These are phyloP conservation scores for Ophiosphaerella herpotricha DNA, from an alignment of 2,329 filamentous ascomycete genomes.

Conservation along the genomic window DNA sequence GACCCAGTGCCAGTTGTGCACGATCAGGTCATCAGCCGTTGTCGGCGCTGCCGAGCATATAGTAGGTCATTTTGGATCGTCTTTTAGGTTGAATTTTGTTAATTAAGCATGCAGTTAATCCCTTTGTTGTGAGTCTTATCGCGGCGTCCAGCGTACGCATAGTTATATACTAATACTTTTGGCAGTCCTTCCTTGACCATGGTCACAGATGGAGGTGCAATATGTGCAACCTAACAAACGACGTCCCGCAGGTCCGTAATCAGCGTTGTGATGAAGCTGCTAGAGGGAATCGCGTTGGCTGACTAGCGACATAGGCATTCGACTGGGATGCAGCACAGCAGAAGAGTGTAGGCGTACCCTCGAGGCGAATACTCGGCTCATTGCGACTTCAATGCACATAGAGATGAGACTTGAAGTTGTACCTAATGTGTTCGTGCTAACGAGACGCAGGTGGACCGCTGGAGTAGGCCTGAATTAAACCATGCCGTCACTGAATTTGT, in stretches of 20 bases:
- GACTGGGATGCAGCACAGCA: conserved; percentile 96
- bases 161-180: conserved; percentile 7
- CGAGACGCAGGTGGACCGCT: conserved; percentile 64
- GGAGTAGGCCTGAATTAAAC: conserved; percentile 91
- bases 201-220: conserved; percentile 99
- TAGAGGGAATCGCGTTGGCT: background rate
- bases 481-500: conserved; percentile 97
- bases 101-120: conserved; percentile 82
- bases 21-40: conserved; percentile 96
- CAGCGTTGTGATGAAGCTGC: background rate
- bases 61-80: conserved; percentile 2
- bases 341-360: conserved; percentile 65
- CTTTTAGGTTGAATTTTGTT: conserved; percentile 59
- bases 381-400: background rate
- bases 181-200: conserved; percentile 79
- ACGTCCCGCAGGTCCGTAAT: conserved; percentile 75
- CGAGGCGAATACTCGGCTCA: no score
- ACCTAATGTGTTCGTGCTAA: background rate
- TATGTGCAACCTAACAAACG: conserved; percentile 98
- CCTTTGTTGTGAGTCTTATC: conserved; percentile 68
- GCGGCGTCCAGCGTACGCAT: background rate
- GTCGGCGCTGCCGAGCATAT: conserved; percentile 92
- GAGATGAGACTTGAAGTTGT: no score
- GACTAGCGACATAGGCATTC: conserved; percentile 63
- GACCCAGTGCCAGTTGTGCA: conserved; percentile 90